A percentile compares a stretch with the other conserved stretches of the same genome.
phyloP scores from a whole-genome alignment of 257 asterid species.

The Thymus quinquecostatus region DNA sequence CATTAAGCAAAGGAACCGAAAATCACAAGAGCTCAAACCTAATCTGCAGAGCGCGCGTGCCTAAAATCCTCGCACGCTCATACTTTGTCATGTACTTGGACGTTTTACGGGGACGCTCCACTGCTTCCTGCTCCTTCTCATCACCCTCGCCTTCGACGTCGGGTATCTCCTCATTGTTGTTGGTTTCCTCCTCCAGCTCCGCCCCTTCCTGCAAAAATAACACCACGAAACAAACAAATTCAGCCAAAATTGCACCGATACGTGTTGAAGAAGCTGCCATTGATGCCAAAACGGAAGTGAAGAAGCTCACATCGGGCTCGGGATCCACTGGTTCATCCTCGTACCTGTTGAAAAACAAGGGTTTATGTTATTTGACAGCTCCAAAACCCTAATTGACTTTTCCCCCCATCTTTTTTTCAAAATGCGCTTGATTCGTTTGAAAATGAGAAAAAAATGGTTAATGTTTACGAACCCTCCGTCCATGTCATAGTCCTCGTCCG shows the following conservation, averaged over 20 bases:
- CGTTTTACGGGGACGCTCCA: conserved; percentile 76
- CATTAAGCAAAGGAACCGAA: neutral
- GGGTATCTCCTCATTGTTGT: conserved; percentile 49
- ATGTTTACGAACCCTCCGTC: conserved; percentile 62
- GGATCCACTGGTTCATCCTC: conserved; percentile 90
- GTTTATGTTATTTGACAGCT: neutral
- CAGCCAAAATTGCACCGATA: neutral
- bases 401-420: too few species aligned
- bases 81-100: conserved; percentile 93
- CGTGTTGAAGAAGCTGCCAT: too few species aligned
- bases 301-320: conserved; percentile 67
- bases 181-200: conserved; percentile 68
- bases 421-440: neutral
- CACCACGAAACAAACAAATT: neutral
- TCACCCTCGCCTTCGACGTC: conserved; percentile 73
- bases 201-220: conserved; percentile 69
- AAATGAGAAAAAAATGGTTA: neutral
- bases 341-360: conserved; percentile 45
- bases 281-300: neutral
- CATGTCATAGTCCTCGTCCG: conserved; percentile 91
- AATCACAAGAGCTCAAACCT: conserved; percentile 45
- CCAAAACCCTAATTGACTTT: conserved; percentile 28
- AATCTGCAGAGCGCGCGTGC: conserved; percentile 91
- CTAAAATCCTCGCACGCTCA: conserved; percentile 92
- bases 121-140: conserved; percentile 60